Percentiles rank a stretch among this genome's conserved stretches.
phyloP scores from a whole-genome alignment of 106 monocot genomes.

The Chionographis japonica region DNA sequence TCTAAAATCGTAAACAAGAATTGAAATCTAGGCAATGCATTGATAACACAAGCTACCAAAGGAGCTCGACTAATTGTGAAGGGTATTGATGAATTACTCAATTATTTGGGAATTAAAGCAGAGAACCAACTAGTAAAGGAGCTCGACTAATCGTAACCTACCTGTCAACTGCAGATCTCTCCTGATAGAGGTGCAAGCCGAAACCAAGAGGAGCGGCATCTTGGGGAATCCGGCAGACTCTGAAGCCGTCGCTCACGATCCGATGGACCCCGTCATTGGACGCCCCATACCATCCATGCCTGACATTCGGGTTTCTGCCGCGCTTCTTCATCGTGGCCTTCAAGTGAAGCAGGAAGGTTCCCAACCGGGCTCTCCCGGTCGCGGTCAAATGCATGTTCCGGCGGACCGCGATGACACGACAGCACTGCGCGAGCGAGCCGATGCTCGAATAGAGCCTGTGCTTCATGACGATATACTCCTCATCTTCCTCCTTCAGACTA shows the following conservation, averaged over 20 bases:
- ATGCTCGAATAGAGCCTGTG: conserved; percentile 25
- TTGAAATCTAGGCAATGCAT: no score
- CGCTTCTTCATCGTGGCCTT: conserved; percentile 26
- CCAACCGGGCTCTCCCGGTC: conserved; percentile 14
- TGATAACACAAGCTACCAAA: no score
- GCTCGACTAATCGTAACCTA: not conserved
- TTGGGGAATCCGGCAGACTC: conserved; percentile 9
- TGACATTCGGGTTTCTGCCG: conserved; percentile 24
- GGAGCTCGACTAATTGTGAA: no score
- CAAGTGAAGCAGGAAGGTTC: conserved; percentile 11
- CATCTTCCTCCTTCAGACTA: conserved; percentile 16
- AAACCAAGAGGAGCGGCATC: conserved; percentile 13
- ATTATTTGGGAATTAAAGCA: no score
- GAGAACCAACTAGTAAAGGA: no score
- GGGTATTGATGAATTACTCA: no score
- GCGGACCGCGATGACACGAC: conserved; percentile 13
- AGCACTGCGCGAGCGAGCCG: conserved; percentile 22
- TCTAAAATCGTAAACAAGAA: no score
- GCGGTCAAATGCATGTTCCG: conserved; percentile 8
- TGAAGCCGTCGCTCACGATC: conserved; percentile 27
- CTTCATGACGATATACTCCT: conserved; percentile 19
- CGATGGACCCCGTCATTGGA: conserved; percentile 14
- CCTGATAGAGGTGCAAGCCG: conserved; percentile 28
- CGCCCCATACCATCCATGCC: conserved; percentile 23
- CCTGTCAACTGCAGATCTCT: conserved; percentile 35